phyloP scores from a whole-genome alignment of 208 protist genomes.

The Leishmania turanica region DNA sequence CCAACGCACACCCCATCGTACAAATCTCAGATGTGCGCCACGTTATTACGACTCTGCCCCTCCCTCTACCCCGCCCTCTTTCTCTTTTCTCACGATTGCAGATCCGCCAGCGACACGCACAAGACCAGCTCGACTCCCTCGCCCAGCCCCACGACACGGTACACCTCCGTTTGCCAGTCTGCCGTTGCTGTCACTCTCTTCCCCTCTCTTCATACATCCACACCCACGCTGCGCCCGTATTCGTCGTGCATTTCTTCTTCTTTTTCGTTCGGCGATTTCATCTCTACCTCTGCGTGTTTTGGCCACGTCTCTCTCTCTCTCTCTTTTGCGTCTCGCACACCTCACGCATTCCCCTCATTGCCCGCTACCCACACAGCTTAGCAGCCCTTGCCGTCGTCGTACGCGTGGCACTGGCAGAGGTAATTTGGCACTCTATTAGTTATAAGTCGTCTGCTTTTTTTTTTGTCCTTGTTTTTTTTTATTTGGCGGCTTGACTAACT shows the following conservation, averaged over 20 bases:
- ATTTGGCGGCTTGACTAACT: neutral
- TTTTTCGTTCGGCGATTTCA: neutral
- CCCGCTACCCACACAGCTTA: neutral
- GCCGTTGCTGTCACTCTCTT: neutral
- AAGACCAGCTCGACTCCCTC: neutral
- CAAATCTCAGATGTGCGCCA: neutral
- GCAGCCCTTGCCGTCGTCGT: neutral
- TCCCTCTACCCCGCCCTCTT: too few relatives aligned
- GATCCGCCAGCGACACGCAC: neutral
- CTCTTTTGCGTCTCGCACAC: neutral
- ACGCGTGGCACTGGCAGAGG: neutral
- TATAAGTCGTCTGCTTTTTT: neutral
- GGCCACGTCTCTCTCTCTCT: neutral
- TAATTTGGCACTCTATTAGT: neutral
- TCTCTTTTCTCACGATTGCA: neutral
- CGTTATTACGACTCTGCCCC: neutral
- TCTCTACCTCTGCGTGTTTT: neutral
- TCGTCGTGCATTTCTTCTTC: neutral
- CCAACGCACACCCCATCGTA: neutral
- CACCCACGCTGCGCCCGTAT: neutral
- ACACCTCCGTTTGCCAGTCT: constrained; percentile 3
- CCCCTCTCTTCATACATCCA: neutral
- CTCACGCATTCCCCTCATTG: neutral
- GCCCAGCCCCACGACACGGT: neutral
- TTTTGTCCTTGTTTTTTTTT: neutral